Conservation (phyloP, 2,329 filamentous ascomycete species). For the Pyricularia pennisetigena region DNA sequence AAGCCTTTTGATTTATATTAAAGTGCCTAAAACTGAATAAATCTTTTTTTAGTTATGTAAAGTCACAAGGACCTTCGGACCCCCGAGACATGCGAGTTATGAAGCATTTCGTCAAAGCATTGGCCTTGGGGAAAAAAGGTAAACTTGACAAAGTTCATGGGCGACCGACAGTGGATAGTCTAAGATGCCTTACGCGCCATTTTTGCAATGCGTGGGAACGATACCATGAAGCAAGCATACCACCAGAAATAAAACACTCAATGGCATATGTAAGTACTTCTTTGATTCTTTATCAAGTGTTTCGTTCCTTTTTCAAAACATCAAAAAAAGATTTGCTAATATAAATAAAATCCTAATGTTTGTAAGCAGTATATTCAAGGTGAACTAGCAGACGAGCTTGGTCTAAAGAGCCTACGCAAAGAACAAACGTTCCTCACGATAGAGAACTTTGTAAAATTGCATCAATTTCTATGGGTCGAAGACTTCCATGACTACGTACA, state of each 20-base stretch:
- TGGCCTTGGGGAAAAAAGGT: conserved; percentile 5
- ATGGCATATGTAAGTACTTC: conserved; percentile 5
- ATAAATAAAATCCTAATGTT: not conserved
- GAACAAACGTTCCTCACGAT: conserved; percentile 6
- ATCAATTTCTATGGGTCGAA: conserved; percentile 7
- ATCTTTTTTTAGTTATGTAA: not conserved
- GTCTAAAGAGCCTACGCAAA: conserved; percentile 4
- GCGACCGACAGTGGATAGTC: conserved; percentile 3
- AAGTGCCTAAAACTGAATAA: too few species aligned
- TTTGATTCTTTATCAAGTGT: not conserved
- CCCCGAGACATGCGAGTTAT: conserved; percentile 6
- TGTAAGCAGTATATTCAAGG: conserved; percentile 7
- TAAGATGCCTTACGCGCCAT: conserved; percentile 6
- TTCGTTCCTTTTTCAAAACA: too few species aligned
- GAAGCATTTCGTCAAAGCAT: conserved; percentile 6
- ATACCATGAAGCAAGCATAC: conserved; percentile 2
- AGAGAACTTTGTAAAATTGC: conserved; percentile 7
- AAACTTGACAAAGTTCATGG: conserved; percentile 4
- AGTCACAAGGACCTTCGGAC: not conserved
- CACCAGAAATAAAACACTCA: conserved; percentile 6
- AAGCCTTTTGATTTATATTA: not conserved
- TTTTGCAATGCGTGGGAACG: conserved; percentile 7
- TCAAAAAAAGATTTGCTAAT: not conserved
- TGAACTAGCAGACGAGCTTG: conserved; percentile 6
- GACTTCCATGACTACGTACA: conserved; percentile 7